Evolutionary conservation across 2,329 filamentous ascomycete species (phyloP).

Genomic region (Fusarium anguioides): DNA sequence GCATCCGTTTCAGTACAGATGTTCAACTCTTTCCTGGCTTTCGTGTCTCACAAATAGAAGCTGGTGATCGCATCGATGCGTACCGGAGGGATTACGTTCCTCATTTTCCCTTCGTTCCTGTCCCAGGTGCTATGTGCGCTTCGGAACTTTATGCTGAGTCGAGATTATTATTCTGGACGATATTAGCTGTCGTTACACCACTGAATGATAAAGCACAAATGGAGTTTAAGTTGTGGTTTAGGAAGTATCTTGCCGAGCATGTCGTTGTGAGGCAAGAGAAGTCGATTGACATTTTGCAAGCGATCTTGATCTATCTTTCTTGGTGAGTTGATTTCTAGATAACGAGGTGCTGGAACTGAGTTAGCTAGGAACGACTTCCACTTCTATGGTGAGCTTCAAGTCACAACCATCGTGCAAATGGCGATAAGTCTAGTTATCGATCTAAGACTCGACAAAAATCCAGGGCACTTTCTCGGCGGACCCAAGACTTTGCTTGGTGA

Average conservation of each 20-base stretch:
- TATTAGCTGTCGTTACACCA: conserved; percentile 51
- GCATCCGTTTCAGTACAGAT: not conserved
- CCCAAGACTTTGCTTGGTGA: conserved; percentile 50
- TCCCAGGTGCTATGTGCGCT: conserved; percentile 38
- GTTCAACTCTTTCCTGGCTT: conserved; percentile 52
- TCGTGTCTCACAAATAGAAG: conserved; percentile 49
- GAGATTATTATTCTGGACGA: conserved; percentile 53
- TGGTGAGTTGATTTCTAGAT: conserved; percentile 46
- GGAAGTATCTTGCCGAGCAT: conserved; percentile 51
- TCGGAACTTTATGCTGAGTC: conserved; percentile 49
- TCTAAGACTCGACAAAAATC: conserved; percentile 50
- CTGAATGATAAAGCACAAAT: conserved; percentile 48
- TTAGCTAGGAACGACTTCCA: conserved; percentile 53
- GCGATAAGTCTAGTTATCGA: conserved; percentile 53
- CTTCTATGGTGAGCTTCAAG: conserved; percentile 52
- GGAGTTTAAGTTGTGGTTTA: conserved; percentile 51
- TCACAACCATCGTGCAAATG: conserved; percentile 54
- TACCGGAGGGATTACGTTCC: conserved; percentile 51
- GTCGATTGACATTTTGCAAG: conserved; percentile 52
- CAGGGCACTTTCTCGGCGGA: conserved; percentile 35
- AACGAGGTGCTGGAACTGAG: not conserved
- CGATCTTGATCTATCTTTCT: conserved; percentile 51
- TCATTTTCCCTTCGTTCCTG: conserved; percentile 54
- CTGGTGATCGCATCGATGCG: conserved; percentile 46
- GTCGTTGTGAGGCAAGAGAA: conserved; percentile 53